Base-by-base conservation (phyloP, 2,329 filamentous ascomycete genomes). In the Colletotrichum camelliae region DNA sequence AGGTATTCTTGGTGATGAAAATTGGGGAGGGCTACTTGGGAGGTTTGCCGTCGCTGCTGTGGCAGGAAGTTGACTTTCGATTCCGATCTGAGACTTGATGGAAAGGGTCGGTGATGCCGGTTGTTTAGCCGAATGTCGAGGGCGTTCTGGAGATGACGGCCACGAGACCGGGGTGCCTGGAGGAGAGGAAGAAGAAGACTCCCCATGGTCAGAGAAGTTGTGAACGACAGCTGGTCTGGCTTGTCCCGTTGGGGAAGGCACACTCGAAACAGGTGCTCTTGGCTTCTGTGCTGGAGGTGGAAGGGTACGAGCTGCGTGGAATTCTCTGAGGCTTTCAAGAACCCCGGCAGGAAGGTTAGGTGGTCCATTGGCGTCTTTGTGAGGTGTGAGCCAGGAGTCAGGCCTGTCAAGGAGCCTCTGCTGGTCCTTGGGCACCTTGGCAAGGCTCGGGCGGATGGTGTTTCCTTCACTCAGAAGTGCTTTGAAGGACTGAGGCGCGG, bases 381-480 rank as follows among this genome's bases (percentile, higher is more conserved):
- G 65, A 48, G 80, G 77, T 5, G 81, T 77, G 5, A 81, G 81
- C 87, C 87, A 88, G 2, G 86, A 82, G 67, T 83, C 80, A 5
- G 80, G 66, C 1, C 78, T 72, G 3, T 84, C 81, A 2, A 89
- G 79, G 3, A 88, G 79, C 5, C 70, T 68, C 31, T 80, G 80
- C 77, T 89, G 88, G 55, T 87, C 83, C 18, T 80, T 81, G 1
- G 86, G 84, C 8, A 88, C 81, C 29, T 71, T 81, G 21, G 82
- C 74, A 24, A 83, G 76, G 15, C 76, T 81, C 8, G 80, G 81
- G 13, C 80, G 81, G 0, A 83, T 77, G 24, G 21, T 66, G 7
- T 57, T 27, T 24, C 35, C 43, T 21, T 52, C 37, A 21, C 43
- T 61, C 12, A 62, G 37, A 55, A 70, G 66, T 29, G 24, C 55